Percentiles rank a stretch among this genome's conserved stretches.
These are phyloP conservation scores for Licmophora abbreviata DNA, from an alignment of 108 stramenopile species.

Conservation along the genomic window DNA sequence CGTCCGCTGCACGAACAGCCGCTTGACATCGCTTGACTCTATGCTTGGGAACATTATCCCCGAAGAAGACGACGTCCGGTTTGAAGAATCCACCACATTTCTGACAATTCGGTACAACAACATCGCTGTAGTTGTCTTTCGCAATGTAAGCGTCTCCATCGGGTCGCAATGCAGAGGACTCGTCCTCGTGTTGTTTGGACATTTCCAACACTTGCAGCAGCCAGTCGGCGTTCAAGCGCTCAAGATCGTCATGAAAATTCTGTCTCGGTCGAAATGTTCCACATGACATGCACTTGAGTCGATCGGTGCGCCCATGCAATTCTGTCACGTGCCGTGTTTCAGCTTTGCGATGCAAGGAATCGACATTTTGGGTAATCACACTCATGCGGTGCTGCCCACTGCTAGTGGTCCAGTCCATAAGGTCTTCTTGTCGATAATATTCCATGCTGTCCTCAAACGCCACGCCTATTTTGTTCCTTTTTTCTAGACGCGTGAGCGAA, in stretches of 20 bases:
- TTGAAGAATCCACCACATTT: conserved; percentile 85
- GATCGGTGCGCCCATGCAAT: conserved; percentile 83
- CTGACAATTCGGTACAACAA: conserved; percentile 68
- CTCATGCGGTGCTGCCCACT: conserved; percentile 21
- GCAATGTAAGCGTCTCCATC: conserved; percentile 90
- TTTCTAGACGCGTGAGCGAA: conserved; percentile 80
- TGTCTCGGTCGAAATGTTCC: conserved; percentile 47
- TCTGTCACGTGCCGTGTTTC: conserved; percentile 78
- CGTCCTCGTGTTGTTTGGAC: conserved; percentile 16
- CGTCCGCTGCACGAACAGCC: conserved; percentile 69
- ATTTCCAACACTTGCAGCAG: conserved; percentile 23
- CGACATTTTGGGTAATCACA: conserved; percentile 96
- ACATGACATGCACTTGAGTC: conserved; percentile 86
- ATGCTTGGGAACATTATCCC: conserved; percentile 75
- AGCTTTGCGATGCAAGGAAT: conserved; percentile 83
- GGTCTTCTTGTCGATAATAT: conserved; percentile 16
- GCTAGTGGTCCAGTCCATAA: neutral
- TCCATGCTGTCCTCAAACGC: conserved; percentile 30
- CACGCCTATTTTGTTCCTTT: conserved; percentile 52
- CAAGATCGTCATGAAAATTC: conserved; percentile 72
- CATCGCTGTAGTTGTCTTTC: conserved; percentile 41
- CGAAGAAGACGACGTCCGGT: conserved; percentile 94
- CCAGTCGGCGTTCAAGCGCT: conserved; percentile 64
- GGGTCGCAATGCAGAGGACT: conserved; percentile 45
- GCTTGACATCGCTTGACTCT: conserved; percentile 48